Base-by-base conservation (phyloP, 2,329 filamentous ascomycete genomes). In the Ascosphaera aggregata region DNA sequence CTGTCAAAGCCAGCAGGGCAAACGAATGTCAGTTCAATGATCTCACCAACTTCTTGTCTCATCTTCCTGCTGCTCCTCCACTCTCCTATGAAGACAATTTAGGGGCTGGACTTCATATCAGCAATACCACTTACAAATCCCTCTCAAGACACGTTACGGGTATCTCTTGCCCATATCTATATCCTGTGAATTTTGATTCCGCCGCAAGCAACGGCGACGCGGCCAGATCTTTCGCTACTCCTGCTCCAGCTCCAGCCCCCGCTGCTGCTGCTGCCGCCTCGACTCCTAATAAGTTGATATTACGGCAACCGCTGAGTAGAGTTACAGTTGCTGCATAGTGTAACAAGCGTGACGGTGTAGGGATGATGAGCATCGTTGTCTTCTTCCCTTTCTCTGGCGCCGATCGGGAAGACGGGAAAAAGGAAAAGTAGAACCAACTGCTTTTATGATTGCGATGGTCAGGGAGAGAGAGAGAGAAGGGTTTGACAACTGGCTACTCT, bases 71-170 rank as follows among this genome's bases (percentile, higher is more conserved):
- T 11, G 7, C 36, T 19, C 24, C 17, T 39, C 24, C 18, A 17
- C 27, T 38, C 20, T 32, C 27, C 7, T 27, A 27, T 27, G 22
- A n/a, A n/a, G n/a, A n/a, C n/a, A n/a, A n/a, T n/a, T n/a, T n/a
- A n/a, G n/a, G n/a, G n/a, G n/a, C n/a, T n/a, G n/a, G n/a, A n/a
- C n/a, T n/a, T n/a, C n/a, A n/a, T n/a, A n/a, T n/a, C 13, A 38
- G 18, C 27, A 16, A n/a, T 30, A 31, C 3, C 4, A 53, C 58
- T 43, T 54, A 67, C 64, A 65, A 60, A 16, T 61, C 64, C 41
- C 65, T 49, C 44, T 67, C 66, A 45, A 68, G 48, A 50, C 65
- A 69, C 43, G 50, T 59, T 9, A 69, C 61, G 1, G 65, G 64
- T 40, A 69, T 65, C 27, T 51, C 53, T 43, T 66, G 57, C 18